These are phyloP conservation scores for Buxus sempervirens DNA, from an alignment of 164 flowering plant genomes.

Conservation along the genomic window DNA sequence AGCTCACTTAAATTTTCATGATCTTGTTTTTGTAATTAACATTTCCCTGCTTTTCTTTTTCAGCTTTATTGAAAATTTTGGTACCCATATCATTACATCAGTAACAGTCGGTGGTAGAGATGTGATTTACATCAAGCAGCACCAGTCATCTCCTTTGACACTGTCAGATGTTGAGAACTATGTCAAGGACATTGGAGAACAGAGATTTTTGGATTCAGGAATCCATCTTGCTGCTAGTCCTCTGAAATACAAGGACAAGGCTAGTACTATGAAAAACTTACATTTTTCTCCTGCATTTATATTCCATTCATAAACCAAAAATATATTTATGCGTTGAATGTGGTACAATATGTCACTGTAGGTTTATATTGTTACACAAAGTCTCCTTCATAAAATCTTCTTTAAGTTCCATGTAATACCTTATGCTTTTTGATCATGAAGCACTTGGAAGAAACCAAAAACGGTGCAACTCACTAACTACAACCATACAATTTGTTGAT, in stretches of 20 bases:
- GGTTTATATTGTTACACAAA: neutral
- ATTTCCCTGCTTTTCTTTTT: slow-evolving; percentile 13
- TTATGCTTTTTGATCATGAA: too few relatives aligned
- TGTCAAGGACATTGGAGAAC: slow-evolving; percentile 72
- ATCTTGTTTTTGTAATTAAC: slow-evolving; percentile 9
- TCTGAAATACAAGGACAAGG: slow-evolving; percentile 85
- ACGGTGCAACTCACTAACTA: too few relatives aligned
- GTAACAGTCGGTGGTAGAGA: slow-evolving; percentile 96
- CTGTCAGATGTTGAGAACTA: slow-evolving; percentile 65
- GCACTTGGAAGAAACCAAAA: too few relatives aligned
- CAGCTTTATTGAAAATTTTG: slow-evolving; percentile 96
- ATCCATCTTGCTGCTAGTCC: slow-evolving; percentile 47
- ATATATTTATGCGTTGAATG: neutral
- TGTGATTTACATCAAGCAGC: slow-evolving; percentile 89
- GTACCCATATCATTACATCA: slow-evolving; percentile 91
- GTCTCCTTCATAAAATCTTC: too few relatives aligned
- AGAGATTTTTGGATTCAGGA: slow-evolving; percentile 64
- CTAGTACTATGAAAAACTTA: slow-evolving; percentile 26
- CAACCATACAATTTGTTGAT: too few relatives aligned
- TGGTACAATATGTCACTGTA: neutral
- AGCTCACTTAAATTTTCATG: neutral
- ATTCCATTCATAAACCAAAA: slow-evolving; percentile 8
- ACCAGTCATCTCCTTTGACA: slow-evolving; percentile 81
- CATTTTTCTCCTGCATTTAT: slow-evolving; percentile 5
- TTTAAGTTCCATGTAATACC: too few relatives aligned